Evolutionary conservation across 371 early-diverging fungal genomes (phyloP).

Genomic region (Lichtheimia corymbifera): DNA sequence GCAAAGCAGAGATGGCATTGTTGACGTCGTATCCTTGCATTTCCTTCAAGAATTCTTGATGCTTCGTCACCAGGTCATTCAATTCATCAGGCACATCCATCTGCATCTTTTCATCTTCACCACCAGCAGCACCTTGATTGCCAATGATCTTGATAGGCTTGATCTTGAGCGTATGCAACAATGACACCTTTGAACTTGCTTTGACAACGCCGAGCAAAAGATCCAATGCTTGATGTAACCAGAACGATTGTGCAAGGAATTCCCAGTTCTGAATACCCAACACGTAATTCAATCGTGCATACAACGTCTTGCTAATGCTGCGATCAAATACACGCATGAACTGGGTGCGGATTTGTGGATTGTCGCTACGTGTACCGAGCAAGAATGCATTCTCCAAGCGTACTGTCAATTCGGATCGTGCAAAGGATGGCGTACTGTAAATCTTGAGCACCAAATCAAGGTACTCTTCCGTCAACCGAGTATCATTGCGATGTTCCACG

Average conservation of each 20-base stretch:
- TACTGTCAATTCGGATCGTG: constrained; percentile 89
- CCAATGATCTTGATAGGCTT: constrained; percentile 52
- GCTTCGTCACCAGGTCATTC: constrained; percentile 40
- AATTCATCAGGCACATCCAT: constrained; percentile 40
- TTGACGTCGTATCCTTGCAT: constrained; percentile 56
- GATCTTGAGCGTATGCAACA: constrained; percentile 53
- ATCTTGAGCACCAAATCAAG: constrained; percentile 85
- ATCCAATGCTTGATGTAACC: constrained; percentile 92
- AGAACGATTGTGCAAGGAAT: constrained; percentile 78
- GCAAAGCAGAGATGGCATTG: constrained; percentile 57
- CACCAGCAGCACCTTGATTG: constrained; percentile 9
- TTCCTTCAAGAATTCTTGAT: constrained; percentile 61
- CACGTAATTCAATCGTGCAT: constrained; percentile 83
- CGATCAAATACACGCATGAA: constrained; percentile 84
- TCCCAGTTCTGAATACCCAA: constrained; percentile 97
- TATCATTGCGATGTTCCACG: constrained; percentile 70
- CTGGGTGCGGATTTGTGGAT: constrained; percentile 75
- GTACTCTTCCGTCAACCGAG: constrained; percentile 75
- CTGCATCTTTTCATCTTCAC: constrained; percentile 13
- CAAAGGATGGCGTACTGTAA: constrained; percentile 78
- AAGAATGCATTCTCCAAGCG: constrained; percentile 94
- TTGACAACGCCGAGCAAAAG: constrained; percentile 76
- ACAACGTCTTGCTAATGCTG: constrained; percentile 68
- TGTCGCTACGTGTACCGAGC: constrained; percentile 79
- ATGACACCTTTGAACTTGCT: constrained; percentile 34